Evolutionary conservation across 192 early-diverging fungal genomes (phyloP), one percentile per base, ranked within the genome.

Genomic region (Chytriomyces hyalinus): DNA sequence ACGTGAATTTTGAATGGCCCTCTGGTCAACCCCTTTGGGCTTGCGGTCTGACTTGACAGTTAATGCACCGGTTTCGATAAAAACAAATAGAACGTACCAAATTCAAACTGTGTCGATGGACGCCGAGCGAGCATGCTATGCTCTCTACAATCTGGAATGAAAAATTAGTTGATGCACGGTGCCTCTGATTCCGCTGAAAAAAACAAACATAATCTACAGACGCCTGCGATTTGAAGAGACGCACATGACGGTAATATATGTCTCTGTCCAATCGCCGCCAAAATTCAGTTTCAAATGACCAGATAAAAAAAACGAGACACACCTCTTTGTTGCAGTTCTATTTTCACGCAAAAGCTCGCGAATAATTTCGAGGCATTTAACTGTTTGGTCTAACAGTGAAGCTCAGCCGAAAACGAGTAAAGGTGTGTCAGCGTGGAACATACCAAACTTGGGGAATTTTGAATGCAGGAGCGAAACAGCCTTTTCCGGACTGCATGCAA

Each of bases 321-420:
- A 80, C 78, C 83, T 65, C 62, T 84, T 84, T 7, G 83, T 84
- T 28, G 80, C 83, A 46, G 61, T 67, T 20, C 63, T 69, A 26
- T 75, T 61, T 6, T 17, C 6, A 10, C 53, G 51, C 47, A 84
- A 68, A 11, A 84, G 66, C 6, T 79, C 67, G 17, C 44, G 36
- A 15, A 48, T 59, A 53, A 73, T 60, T 62, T 83, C 73, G 51
- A 84, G 78, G 36, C 24, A 28, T 24, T 68, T 68, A n/a, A 68
- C n/a, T 7, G 48, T 46, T 46, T 47, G 66, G 49, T 68, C 66
- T 6, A 68, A 68, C 0, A 28, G 43, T 20, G 43, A 8, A 36
- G 36, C 36, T 36, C 36, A 36, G 36, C 36, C 36, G 36, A 36
- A 36, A 36, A 36, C 36, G 36, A 36, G 36, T 36, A 36, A 36